These are phyloP conservation scores for Zygosaccharomyces kombuchaensis DNA, from an alignment of 805 yeast genomes.

Conservation along the genomic window DNA sequence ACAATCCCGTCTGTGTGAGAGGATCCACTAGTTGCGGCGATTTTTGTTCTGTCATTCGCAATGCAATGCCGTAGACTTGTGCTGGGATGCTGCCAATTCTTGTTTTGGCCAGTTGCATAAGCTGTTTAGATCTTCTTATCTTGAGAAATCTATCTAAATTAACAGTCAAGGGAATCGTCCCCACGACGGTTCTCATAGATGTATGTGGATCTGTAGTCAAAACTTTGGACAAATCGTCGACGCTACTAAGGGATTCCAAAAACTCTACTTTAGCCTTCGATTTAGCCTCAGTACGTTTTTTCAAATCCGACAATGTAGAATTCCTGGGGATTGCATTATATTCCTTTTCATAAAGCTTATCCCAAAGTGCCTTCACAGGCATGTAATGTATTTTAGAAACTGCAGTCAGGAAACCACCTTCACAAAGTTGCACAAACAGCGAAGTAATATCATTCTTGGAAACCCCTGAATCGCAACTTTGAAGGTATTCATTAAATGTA, in stretches of 20 bases:
- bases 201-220: conserved; percentile 34
- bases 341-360: conserved; percentile 39
- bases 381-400: conserved; percentile 37
- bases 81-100: conserved; percentile 69
- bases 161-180: conserved; percentile 50
- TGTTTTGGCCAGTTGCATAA: conserved; percentile 58
- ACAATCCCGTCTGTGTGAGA: conserved; percentile 44
- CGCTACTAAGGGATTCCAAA: conserved; percentile 34
- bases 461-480: conserved; percentile 27
- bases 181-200: conserved; percentile 43
- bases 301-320: conserved; percentile 48
- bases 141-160: conserved; percentile 66
- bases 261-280: conserved; percentile 41
- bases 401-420: conserved; percentile 50
- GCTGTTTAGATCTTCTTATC: conserved; percentile 56
- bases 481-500: conserved; percentile 48
- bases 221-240: conserved; percentile 26
- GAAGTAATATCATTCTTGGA: conserved; percentile 30
- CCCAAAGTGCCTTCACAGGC: conserved; percentile 40
- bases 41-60: conserved; percentile 54
- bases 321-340: conserved; percentile 38
- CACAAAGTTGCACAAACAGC: conserved; percentile 43
- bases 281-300: conserved; percentile 57
- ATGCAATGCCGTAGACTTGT: conserved; percentile 54
- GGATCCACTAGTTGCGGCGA: conserved; percentile 43